Percentiles rank a stretch among this genome's conserved stretches.
phyloP scores from a whole-genome alignment of 768 basidiomycete genomes.

The Hydnum rufescens region DNA sequence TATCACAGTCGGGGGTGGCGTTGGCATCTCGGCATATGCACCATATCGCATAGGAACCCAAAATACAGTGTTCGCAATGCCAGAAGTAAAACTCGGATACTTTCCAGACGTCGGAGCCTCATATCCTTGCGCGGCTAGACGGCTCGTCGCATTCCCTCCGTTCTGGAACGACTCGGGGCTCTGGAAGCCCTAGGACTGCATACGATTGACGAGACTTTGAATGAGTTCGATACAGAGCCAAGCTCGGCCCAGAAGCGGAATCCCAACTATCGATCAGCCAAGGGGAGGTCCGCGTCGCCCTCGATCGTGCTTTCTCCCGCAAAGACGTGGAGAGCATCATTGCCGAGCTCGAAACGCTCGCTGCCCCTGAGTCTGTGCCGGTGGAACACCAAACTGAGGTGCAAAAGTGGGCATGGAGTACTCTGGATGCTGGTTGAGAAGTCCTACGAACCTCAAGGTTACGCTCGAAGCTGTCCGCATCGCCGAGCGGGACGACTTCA shows the following conservation, averaged over 20 bases:
- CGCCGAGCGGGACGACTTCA: conserved; percentile 32
- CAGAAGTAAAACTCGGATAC: conserved; percentile 84
- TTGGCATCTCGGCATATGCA: conserved; percentile 67
- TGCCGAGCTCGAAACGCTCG: conserved; percentile 23
- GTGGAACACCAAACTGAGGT: conserved; percentile 22
- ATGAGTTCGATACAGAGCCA: too few relatives aligned
- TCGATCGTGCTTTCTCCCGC: conserved; percentile 64
- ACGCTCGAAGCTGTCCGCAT: conserved; percentile 59
- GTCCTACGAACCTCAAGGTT: conserved; percentile 85
- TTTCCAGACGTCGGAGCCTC: conserved; percentile 86
- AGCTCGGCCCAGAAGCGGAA: conserved; percentile 27
- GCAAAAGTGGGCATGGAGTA: conserved; percentile 53
- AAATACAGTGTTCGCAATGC: conserved; percentile 85
- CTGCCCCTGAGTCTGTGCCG: conserved; percentile 14
- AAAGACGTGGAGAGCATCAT: conserved; percentile 55
- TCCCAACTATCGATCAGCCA: conserved; percentile 14
- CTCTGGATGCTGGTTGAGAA: conserved; percentile 42
- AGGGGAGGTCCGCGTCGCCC: conserved; percentile 47
- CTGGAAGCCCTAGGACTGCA: conserved; percentile 22
- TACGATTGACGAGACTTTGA: conserved; percentile 48
- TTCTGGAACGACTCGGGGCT: conserved; percentile 45
- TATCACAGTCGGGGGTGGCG: conserved; percentile 79
- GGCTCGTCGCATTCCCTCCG: conserved; percentile 51
- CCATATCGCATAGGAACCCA: conserved; percentile 88
- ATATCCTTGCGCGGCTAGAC: conserved; percentile 64